Evolutionary conservation across 768 basidiomycete species (phyloP), one percentile per base, ranked within the genome.

Genomic region (Sarcodon aspratus): DNA sequence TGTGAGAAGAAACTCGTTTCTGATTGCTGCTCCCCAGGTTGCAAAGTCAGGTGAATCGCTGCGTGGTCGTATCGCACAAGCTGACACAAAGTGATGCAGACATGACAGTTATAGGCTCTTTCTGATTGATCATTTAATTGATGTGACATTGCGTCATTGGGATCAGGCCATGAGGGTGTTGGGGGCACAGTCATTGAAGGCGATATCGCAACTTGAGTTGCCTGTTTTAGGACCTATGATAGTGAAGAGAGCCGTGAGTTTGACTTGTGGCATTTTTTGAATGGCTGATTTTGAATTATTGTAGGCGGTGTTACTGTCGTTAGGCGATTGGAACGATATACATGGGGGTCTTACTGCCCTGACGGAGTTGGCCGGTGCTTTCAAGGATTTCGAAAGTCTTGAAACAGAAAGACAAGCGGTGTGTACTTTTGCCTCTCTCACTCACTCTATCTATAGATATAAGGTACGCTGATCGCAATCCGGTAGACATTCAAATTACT

Each of bases 71-170:
- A 51, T 49, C 51, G 49, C 35, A 49, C 46, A 9, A 18, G 17
- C 11, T 18, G 59, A 44, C 36, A 48, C 52, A 0, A 8, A 32
- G n/a, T 45, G 46, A 32, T 43, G 35, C 52, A 98, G 95, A 57
- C 85, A 93, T 62, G 54, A 59, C 31, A 86, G 85, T 58, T 98
- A 97, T 62, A 76, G 85, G 33, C 51, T 66, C 1, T 73, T 66
- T 52, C 68, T 97, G 48, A 63, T 92, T 44, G 71, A 82, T 47
- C 89, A 95, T 60, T 61, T 96, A 37, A 61, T 88, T 36, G 68
- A 77, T 52, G 79, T 85, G 40, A 82, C 85, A 0, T 58, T 95
- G 48, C 73, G 86, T 47, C 95, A 98, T 63, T 97, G 94, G 94
- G 94, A 97, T 59, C 62, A 74, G 3, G 63, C 73, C 21, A 85